These are phyloP conservation scores for Fraxinus albicans DNA, from an alignment of 305 asterid genomes.

Conservation along the genomic window DNA sequence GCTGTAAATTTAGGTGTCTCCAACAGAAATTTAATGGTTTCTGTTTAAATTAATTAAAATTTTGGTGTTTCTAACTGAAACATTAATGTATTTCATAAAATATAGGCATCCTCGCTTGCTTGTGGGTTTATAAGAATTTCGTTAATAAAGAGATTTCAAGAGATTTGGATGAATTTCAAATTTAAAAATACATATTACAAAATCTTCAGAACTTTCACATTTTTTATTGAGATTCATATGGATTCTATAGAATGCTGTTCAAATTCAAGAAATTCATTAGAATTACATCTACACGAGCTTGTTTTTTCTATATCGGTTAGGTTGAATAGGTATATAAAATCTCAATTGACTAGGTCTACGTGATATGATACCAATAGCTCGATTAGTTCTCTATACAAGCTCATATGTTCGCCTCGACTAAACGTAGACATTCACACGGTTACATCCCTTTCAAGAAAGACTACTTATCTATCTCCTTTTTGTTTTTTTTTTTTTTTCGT, in stretches of 20 bases:
- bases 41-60: too few species aligned
- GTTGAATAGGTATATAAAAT: background rate
- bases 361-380: background rate
- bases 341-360: background rate
- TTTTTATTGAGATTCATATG: background rate
- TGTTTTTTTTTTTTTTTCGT: too few species aligned
- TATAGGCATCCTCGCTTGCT: too few species aligned
- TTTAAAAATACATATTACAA: too few species aligned
- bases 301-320: background rate
- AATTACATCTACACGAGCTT: background rate
- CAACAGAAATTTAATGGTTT: background rate
- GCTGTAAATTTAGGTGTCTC: background rate
- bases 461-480: background rate
- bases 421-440: background rate
- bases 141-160: too few species aligned
- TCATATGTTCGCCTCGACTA: background rate
- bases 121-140: too few species aligned
- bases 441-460: background rate
- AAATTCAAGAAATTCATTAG: background rate
- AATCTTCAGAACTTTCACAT: too few species aligned
- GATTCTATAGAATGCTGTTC: background rate
- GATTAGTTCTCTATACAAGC: background rate
- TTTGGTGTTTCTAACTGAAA: background rate
- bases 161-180: too few species aligned
- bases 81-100: too few species aligned